Evolutionary conservation across 1,284 basidiomycete species (phyloP), one percentile per base, ranked within the genome.

Genomic region (Austroboletus olivaceoglutinosus): DNA sequence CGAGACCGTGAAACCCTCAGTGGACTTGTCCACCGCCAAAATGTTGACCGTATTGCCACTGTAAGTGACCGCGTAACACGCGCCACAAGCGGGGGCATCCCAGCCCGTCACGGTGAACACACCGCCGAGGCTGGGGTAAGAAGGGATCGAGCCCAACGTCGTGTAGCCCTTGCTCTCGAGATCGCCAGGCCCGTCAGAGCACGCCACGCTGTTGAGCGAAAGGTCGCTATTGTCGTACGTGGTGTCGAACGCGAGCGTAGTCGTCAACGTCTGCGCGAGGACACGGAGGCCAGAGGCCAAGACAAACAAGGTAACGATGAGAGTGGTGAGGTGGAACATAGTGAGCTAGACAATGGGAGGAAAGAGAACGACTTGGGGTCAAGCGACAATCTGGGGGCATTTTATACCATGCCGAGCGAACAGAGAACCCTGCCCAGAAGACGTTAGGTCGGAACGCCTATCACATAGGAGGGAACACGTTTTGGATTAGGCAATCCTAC

Each of bases 121-220:
- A 1, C 63, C 71, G 8, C 70, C 70, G 41, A 75, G 47, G 36
- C 56, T 43, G 0, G 72, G 72, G 58, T 62, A 75, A 8, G 13
- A 45, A 2, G 67, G 65, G 9, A 73, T 43, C 12, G 58, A 55
- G 9, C 63, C 62, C 3, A 73, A 58, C 0, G 64, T 71, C 15
- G 62, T 58, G 55, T 69, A 73, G 25, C 44, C 40, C 9, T 57
- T 59, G 16, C 51, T 48, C 13, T 52, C 45, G 4, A 74, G 67
- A 5, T 69, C 71, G 27, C 71, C 53, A 7, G 43, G 0, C 1
- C 69, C 69, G 27, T 55, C 38, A 5, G 72, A 73, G 53, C 73
- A 73, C 2, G 72, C 62, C 2, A 73, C 64, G 0, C 21, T 11
- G 43, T 50, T 22, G 29, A 73, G 54, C 31, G 65, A 59, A 6